Percentiles rank a stretch among this genome's conserved stretches.
phyloP scores from a whole-genome alignment of 352 stramenopile genomes.

The Phytophthora nicotianae region DNA sequence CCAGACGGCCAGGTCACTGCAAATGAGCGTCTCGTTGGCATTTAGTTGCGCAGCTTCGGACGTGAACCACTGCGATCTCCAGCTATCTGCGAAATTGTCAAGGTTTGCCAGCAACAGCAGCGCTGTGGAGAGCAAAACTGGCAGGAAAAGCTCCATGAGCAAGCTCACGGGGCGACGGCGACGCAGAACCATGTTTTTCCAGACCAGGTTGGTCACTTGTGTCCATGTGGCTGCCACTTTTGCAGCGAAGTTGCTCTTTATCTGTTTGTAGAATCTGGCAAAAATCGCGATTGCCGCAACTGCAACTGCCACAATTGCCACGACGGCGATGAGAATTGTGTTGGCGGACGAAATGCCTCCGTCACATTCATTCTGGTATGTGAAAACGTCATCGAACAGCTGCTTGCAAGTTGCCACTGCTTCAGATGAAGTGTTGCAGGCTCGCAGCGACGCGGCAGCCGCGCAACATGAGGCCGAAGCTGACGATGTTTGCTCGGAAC shows the following conservation, averaged over 20 bases:
- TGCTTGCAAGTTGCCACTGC: constrained; percentile 39
- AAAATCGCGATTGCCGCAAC: constrained; percentile 29
- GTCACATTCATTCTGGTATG: constrained; percentile 49
- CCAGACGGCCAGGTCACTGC: constrained; percentile 35
- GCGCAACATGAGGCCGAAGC: constrained; percentile 46
- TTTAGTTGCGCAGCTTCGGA: constrained; percentile 24
- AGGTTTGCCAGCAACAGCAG: constrained; percentile 71
- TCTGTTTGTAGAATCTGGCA: constrained; percentile 15
- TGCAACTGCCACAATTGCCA: background rate
- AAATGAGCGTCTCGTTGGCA: constrained; percentile 39
- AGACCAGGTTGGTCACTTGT: constrained; percentile 71
- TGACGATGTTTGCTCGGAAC: constrained; percentile 31
- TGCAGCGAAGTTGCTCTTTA: constrained; percentile 1
- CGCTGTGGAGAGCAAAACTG: constrained; percentile 51
- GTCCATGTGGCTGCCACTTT: constrained; percentile 33
- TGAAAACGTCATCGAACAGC: constrained; percentile 51
- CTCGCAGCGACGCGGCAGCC: constrained; percentile 20
- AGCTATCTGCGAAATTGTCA: constrained; percentile 40
- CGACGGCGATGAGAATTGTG: constrained; percentile 31
- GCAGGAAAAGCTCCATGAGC: constrained; percentile 62
- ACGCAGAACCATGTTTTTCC: constrained; percentile 75
- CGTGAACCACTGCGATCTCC: constrained; percentile 43
- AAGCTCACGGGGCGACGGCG: constrained; percentile 49
- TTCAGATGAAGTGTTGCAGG: constrained; percentile 38
- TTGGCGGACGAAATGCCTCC: constrained; percentile 40